These are phyloP conservation scores for Wallacemonas collosoma DNA, from an alignment of 208 protist genomes.

Conservation along the genomic window DNA sequence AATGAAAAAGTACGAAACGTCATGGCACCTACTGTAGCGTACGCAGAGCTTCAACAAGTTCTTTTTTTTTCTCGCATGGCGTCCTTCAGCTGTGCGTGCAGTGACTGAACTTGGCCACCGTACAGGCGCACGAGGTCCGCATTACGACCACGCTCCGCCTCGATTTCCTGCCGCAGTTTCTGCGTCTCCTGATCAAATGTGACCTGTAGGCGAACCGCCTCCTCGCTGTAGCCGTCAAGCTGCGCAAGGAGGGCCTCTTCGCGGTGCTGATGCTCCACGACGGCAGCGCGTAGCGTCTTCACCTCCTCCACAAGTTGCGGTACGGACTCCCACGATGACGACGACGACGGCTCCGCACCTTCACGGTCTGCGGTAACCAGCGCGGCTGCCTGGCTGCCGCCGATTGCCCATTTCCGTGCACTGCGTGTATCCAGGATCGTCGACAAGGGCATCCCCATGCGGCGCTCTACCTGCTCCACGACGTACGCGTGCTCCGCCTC, in stretches of 20 bases:
- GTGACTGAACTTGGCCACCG: constrained; percentile 54
- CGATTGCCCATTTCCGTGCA: too few species aligned
- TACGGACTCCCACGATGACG: neutral
- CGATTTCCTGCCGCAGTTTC: constrained; percentile 39
- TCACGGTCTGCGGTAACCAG: too few species aligned
- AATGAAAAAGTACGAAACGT: too few species aligned
- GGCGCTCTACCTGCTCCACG: constrained; percentile 32
- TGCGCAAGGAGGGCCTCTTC: constrained; percentile 42
- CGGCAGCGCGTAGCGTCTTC: neutral
- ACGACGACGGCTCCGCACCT: too few species aligned
- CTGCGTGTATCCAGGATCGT: neutral
- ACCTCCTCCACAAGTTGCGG: constrained; percentile 6
- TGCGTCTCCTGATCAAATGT: constrained; percentile 33
- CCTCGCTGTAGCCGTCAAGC: constrained; percentile 57
- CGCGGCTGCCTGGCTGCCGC: too few species aligned
- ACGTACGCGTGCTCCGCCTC: constrained; percentile 20
- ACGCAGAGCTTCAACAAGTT: constrained; percentile 25
- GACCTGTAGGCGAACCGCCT: constrained; percentile 33
- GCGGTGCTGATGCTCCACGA: constrained; percentile 14
- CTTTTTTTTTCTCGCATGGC: constrained; percentile 28
- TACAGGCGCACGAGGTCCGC: constrained; percentile 67
- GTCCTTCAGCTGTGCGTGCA: constrained; percentile 64
- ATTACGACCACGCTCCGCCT: constrained; percentile 43
- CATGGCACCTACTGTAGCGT: neutral
- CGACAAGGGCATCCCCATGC: constrained; percentile 21